These are phyloP conservation scores for Pholiota molesta DNA, from an alignment of 768 basidiomycete genomes.

Conservation along the genomic window DNA sequence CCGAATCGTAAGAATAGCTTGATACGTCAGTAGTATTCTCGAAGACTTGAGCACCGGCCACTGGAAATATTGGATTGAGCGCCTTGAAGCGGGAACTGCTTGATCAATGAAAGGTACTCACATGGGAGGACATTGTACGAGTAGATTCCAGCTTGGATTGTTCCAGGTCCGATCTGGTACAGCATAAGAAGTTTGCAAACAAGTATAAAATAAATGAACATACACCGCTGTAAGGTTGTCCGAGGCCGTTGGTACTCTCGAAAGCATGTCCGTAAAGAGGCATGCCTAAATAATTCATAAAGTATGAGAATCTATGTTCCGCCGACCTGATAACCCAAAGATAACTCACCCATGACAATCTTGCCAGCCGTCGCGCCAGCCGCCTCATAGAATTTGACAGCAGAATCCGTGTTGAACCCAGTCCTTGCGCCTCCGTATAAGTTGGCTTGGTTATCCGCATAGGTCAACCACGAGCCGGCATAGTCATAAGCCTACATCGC, in stretches of 20 bases:
- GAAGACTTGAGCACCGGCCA: conserved; percentile 59
- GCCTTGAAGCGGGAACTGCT: neutral
- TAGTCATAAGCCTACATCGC: conserved; percentile 67
- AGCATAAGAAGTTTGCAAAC: neutral
- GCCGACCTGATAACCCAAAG: neutral
- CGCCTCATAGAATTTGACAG: conserved; percentile 60
- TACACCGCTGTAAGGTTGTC: conserved; percentile 69
- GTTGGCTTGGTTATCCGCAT: conserved; percentile 59
- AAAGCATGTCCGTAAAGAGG: conserved; percentile 84
- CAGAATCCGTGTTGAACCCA: conserved; percentile 66
- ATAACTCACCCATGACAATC: conserved; percentile 59
- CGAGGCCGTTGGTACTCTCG: conserved; percentile 68
- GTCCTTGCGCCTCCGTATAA: conserved; percentile 68
- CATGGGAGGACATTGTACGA: conserved; percentile 74
- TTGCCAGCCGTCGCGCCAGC: conserved; percentile 67
- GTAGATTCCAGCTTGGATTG: conserved; percentile 71
- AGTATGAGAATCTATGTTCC: neutral
- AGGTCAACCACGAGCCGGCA: conserved; percentile 77
- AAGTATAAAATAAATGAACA: conserved; percentile 18
- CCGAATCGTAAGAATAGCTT: conserved; percentile 75
- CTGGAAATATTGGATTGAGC: conserved; percentile 20
- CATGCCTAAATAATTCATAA: conserved; percentile 48
- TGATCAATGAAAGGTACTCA: conserved; percentile 26
- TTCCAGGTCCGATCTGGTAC: conserved; percentile 70
- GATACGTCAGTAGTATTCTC: conserved; percentile 74